Percentiles rank a stretch among this genome's conserved stretches.
Conservation (phyloP, 805 yeast species). For the Saturnispora gosingensis region DNA sequence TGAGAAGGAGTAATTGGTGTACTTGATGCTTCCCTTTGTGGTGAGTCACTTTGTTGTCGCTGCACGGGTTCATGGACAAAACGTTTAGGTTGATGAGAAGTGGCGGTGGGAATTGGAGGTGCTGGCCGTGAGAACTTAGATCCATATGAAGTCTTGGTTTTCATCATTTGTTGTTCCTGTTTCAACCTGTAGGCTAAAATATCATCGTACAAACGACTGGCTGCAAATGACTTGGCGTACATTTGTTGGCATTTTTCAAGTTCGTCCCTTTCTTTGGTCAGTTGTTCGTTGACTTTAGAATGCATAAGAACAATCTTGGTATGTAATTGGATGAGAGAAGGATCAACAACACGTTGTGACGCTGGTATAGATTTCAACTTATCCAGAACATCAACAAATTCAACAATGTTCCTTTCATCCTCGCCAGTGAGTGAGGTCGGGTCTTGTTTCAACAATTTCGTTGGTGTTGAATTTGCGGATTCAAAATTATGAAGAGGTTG, state of each 20-base stretch:
- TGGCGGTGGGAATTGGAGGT: slow-evolving; percentile 1
- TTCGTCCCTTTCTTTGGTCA: slow-evolving; percentile 48
- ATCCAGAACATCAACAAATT: slow-evolving; percentile 61
- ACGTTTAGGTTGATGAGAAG: not conserved
- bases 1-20: not conserved
- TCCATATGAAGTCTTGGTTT: slow-evolving; percentile 5
- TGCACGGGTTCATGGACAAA: not conserved
- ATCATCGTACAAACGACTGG: slow-evolving; percentile 67
- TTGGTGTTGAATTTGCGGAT: not conserved
- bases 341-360: slow-evolving; percentile 31
- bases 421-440: slow-evolving; percentile 33
- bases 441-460: not conserved
- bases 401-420: slow-evolving; percentile 62
- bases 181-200: slow-evolving; percentile 49
- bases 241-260: slow-evolving; percentile 61
- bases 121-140: slow-evolving; percentile 2
- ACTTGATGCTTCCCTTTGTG: not conserved
- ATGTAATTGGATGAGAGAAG: slow-evolving; percentile 48
- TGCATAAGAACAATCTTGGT: slow-evolving; percentile 49
- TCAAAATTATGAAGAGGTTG: not conserved
- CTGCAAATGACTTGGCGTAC: slow-evolving; percentile 70
- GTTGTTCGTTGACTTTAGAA: slow-evolving; percentile 58
- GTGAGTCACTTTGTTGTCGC: not conserved
- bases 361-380: slow-evolving; percentile 37
- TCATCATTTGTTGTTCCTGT: slow-evolving; percentile 16